Conservation (phyloP, 768 basidiomycete genomes). For the Tulasnella sp. region DNA sequence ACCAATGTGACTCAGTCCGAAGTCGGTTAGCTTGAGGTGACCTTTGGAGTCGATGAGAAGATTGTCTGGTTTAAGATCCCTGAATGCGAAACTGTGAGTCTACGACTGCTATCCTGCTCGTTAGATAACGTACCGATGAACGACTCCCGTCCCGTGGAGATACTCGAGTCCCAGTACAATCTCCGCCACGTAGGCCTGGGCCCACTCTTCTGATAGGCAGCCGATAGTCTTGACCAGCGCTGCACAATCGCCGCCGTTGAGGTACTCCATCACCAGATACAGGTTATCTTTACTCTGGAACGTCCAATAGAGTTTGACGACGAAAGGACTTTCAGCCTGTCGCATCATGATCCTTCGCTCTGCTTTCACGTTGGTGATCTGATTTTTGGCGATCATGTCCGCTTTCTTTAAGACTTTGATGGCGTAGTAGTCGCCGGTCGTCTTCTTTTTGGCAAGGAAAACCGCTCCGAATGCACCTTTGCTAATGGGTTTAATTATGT, state of each 20-base stretch:
- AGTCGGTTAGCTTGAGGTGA: constrained; percentile 96
- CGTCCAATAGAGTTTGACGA: constrained; percentile 95
- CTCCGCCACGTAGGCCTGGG: constrained; percentile 92
- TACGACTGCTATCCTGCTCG: constrained; percentile 23
- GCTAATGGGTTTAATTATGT: constrained; percentile 98
- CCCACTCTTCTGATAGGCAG: constrained; percentile 92
- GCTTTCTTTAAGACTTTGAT: constrained; percentile 99
- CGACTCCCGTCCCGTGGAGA: constrained; percentile 90
- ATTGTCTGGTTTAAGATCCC: constrained; percentile 98
- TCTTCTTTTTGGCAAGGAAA: constrained; percentile 96
- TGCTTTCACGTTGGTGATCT: constrained; percentile 99
- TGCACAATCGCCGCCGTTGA: constrained; percentile 97
- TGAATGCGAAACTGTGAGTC: constrained; percentile 38
- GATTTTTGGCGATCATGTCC: constrained; percentile 99
- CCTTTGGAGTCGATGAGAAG: constrained; percentile 94
- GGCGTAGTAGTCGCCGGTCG: constrained; percentile 96
- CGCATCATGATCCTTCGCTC: constrained; percentile 99
- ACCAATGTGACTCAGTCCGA: constrained; percentile 95
- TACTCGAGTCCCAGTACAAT: constrained; percentile 94
- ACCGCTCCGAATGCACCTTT: constrained; percentile 99
- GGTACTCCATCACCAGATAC: constrained; percentile 99
- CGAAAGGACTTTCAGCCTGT: constrained; percentile 96
- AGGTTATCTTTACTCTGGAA: constrained; percentile 99
- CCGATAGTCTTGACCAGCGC: constrained; percentile 96
- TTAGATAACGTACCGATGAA: constrained; percentile 73